These are phyloP conservation scores for Vanrija sp. DNA, from an alignment of 1,284 basidiomycete genomes.

Conservation along the genomic window DNA sequence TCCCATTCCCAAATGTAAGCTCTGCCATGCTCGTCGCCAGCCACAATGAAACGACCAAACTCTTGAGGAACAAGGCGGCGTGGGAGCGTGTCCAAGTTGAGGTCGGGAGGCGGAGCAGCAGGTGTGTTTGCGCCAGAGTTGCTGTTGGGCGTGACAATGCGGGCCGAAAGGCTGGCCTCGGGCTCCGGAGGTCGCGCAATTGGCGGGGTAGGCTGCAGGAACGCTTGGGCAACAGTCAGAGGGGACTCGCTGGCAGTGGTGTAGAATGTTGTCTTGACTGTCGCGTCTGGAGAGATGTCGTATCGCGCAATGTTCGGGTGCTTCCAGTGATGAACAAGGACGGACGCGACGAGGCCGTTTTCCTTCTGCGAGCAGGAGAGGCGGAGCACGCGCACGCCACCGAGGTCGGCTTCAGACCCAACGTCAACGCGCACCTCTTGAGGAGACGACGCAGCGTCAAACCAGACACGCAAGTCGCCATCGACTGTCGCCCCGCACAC, in stretches of 20 bases:
- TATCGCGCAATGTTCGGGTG: slow-evolving; percentile 27
- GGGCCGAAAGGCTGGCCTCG: slow-evolving; percentile 9
- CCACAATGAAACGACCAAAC: slow-evolving; percentile 34
- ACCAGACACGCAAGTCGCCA: slow-evolving; percentile 41
- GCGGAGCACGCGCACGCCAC: slow-evolving; percentile 25
- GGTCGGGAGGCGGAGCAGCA: slow-evolving; percentile 1
- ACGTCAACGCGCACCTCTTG: slow-evolving; percentile 33
- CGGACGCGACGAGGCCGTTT: slow-evolving; percentile 11
- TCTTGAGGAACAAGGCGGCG: slow-evolving; percentile 4
- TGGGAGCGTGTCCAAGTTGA: slow-evolving; percentile 6
- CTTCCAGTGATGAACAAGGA: slow-evolving; percentile 31
- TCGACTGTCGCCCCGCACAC: slow-evolving; percentile 38
- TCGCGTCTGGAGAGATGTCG: slow-evolving; percentile 19
- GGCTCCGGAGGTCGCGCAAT: slow-evolving; percentile 17
- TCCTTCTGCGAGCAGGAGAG: slow-evolving; percentile 11
- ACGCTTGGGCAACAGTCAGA: slow-evolving; percentile 16
- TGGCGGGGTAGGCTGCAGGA: slow-evolving; percentile 17
- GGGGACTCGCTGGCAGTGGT: slow-evolving; percentile 15
- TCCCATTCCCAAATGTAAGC: slow-evolving; percentile 44
- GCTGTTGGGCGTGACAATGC: slow-evolving; percentile 12
- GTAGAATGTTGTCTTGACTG: slow-evolving; percentile 14
- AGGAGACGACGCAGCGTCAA: slow-evolving; percentile 8
- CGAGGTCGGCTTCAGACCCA: slow-evolving; percentile 23
- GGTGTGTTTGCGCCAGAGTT: slow-evolving; percentile 8
- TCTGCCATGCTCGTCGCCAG: slow-evolving; percentile 34